Conservation (phyloP, 164 flowering plant genomes). For the Tinospora cordifolia region DNA sequence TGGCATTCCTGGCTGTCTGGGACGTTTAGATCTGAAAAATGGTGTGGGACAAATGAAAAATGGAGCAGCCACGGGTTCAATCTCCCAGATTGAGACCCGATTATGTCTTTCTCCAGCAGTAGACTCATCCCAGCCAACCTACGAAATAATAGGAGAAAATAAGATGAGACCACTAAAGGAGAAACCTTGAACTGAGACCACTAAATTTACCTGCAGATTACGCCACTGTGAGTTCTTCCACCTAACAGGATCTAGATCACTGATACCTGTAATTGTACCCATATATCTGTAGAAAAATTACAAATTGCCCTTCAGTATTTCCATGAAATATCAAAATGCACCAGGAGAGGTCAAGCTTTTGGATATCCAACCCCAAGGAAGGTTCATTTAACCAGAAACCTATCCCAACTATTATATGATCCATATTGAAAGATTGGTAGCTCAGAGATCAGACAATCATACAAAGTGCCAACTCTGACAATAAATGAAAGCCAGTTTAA, state of each 20-base stretch:
- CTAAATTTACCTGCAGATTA: slow-evolving; percentile 67
- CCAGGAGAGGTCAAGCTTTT: background rate
- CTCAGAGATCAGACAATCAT: background rate
- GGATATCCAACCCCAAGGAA: too few species aligned
- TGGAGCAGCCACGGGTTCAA: slow-evolving; percentile 96
- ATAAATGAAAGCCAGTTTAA: background rate
- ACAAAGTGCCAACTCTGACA: background rate
- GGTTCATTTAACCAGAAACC: too few species aligned
- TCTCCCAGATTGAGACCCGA: slow-evolving; percentile 96
- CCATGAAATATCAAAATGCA: background rate
- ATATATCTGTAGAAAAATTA: slow-evolving; percentile 56
- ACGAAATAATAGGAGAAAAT: background rate
- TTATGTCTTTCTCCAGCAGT: slow-evolving; percentile 84
- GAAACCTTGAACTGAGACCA: slow-evolving; percentile 4
- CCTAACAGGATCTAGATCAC: slow-evolving; percentile 81
- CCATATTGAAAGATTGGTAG: too few species aligned
- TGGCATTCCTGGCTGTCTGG: slow-evolving; percentile 87
- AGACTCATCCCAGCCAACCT: slow-evolving; percentile 99
- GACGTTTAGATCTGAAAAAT: slow-evolving; percentile 83
- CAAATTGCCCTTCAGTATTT: background rate
- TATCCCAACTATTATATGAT: too few species aligned
- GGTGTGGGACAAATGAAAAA: slow-evolving; percentile 94
- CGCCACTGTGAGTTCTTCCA: slow-evolving; percentile 99
- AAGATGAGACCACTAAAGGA: background rate
- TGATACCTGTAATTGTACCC: slow-evolving; percentile 95